A percentile compares a stretch with the other conserved stretches of the same genome.
Conservation (phyloP, 163 green algal genomes). For the Trebouxiophyceae sp. region DNA sequence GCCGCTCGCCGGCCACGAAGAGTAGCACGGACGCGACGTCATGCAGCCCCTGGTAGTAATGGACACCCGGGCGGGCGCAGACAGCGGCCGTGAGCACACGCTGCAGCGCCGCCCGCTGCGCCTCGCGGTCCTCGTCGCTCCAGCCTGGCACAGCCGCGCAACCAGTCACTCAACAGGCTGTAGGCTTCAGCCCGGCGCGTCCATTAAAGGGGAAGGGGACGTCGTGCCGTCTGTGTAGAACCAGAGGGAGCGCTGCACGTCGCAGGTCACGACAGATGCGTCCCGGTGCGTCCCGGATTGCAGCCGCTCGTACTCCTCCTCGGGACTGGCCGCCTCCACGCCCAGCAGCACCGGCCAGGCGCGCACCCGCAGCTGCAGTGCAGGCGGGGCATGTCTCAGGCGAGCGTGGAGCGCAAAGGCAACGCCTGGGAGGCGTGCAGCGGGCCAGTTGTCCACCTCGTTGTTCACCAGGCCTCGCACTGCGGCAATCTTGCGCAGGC, state of each 20-base stretch:
- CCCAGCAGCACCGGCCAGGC: slow-evolving; percentile 75
- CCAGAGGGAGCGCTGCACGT: slow-evolving; percentile 75
- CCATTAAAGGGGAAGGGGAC: no score
- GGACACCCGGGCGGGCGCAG: slow-evolving; percentile 35
- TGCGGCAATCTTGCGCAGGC: slow-evolving; percentile 59
- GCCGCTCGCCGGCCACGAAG: slow-evolving; percentile 46
- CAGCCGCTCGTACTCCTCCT: slow-evolving; percentile 6
- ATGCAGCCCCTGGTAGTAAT: slow-evolving; percentile 87
- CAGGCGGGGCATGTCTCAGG: neutral
- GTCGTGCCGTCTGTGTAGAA: slow-evolving; percentile 48
- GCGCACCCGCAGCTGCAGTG: slow-evolving; percentile 36
- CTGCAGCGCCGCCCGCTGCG: slow-evolving; percentile 48
- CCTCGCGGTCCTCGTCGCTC: slow-evolving; percentile 39
- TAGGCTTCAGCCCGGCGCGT: no score
- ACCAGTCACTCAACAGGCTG: no score
- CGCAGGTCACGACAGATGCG: slow-evolving; percentile 47
- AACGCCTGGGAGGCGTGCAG: neutral
- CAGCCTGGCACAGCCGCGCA: slow-evolving; percentile 29
- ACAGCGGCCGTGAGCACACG: slow-evolving; percentile 66
- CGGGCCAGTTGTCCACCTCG: slow-evolving; percentile 14
- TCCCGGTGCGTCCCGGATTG: slow-evolving; percentile 33
- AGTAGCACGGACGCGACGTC: slow-evolving; percentile 86
- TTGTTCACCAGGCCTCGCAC: slow-evolving; percentile 66
- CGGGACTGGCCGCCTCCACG: neutral
- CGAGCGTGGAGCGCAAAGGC: neutral